Conservation (phyloP, 1,139 yeast genomes). For the Debaryomycetaceae sp. region DNA sequence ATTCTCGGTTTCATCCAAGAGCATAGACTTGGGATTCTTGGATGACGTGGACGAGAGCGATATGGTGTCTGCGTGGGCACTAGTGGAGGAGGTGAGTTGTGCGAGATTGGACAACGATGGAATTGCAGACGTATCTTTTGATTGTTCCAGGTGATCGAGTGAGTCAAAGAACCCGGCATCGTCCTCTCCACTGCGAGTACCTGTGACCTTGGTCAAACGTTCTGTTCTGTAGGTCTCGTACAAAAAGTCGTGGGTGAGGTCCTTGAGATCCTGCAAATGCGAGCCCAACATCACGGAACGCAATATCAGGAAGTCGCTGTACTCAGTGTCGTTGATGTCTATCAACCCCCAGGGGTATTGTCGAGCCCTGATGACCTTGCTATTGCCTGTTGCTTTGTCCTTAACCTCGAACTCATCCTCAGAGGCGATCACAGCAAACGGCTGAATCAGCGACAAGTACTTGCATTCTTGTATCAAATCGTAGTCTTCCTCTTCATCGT, state of each 20-base stretch:
- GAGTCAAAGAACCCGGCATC: conserved; percentile 31
- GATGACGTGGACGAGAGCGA: conserved; percentile 25
- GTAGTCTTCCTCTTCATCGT: conserved; percentile 57
- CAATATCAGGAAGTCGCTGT: conserved; percentile 80
- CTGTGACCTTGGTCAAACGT: conserved; percentile 55
- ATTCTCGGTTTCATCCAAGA: conserved; percentile 28
- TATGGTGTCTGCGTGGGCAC: conserved; percentile 12
- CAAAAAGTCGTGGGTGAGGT: conserved; percentile 84
- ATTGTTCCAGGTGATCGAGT: conserved; percentile 16
- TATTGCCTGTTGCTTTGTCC: conserved; percentile 55
- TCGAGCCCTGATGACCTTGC: conserved; percentile 65
- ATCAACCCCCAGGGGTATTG: conserved; percentile 94
- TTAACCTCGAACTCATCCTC: conserved; percentile 47
- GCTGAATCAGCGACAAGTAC: conserved; percentile 69
- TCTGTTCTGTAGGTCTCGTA: conserved; percentile 94
- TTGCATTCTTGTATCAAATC: conserved; percentile 82
- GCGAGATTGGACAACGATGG: conserved; percentile 68
- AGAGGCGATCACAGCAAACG: conserved; percentile 87
- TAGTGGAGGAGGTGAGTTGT: conserved; percentile 40
- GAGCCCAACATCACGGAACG: conserved; percentile 83
- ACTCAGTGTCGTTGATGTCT: conserved; percentile 76
- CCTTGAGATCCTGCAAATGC: conserved; percentile 92
- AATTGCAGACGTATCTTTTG: conserved; percentile 25
- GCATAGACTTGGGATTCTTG: conserved; percentile 31
- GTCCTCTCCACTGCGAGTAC: conserved; percentile 28